These are phyloP conservation scores for Thoreauomyces humboldtii DNA, from an alignment of 192 early-diverging fungal species.

Conservation along the genomic window DNA sequence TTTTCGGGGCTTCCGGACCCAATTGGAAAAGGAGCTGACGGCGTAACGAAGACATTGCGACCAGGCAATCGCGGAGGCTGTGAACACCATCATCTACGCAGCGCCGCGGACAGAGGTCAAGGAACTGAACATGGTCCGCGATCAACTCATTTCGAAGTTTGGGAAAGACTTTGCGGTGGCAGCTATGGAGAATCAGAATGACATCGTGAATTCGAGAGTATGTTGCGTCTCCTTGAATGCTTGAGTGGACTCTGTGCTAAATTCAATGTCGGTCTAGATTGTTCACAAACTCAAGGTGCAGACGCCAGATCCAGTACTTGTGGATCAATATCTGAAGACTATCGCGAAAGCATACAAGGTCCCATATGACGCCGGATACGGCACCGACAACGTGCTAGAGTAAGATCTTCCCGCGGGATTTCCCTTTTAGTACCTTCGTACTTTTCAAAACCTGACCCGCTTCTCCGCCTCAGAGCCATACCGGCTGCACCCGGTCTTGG, in stretches of 20 bases:
- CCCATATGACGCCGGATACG: slow-evolving; percentile 50
- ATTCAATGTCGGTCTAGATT: slow-evolving; percentile 49
- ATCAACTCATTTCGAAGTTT: slow-evolving; percentile 71
- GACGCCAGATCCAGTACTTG: slow-evolving; percentile 77
- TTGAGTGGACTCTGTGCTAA: neutral
- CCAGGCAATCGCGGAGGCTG: slow-evolving; percentile 78
- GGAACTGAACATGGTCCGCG: slow-evolving; percentile 59
- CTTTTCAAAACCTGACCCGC: neutral
- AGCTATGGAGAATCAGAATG: slow-evolving; percentile 73
- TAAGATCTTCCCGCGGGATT: slow-evolving; percentile 1
- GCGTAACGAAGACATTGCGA: slow-evolving; percentile 63
- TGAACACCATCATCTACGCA: slow-evolving; percentile 89
- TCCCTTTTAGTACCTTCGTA: neutral
- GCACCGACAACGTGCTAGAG: slow-evolving; percentile 3
- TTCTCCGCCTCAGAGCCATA: slow-evolving; percentile 2
- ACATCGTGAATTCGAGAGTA: slow-evolving; percentile 74
- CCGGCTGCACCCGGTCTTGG: neutral
- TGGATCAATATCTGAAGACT: slow-evolving; percentile 82
- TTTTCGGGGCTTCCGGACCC: no score
- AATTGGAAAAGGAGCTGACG: no score
- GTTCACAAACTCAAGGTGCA: slow-evolving; percentile 75
- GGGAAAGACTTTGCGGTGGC: slow-evolving; percentile 76
- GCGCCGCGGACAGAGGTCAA: slow-evolving; percentile 81
- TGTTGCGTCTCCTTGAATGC: no score
- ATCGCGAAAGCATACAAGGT: slow-evolving; percentile 83